Base-by-base conservation (phyloP, 768 basidiomycete species). In the Fistulinella prunicolor region DNA sequence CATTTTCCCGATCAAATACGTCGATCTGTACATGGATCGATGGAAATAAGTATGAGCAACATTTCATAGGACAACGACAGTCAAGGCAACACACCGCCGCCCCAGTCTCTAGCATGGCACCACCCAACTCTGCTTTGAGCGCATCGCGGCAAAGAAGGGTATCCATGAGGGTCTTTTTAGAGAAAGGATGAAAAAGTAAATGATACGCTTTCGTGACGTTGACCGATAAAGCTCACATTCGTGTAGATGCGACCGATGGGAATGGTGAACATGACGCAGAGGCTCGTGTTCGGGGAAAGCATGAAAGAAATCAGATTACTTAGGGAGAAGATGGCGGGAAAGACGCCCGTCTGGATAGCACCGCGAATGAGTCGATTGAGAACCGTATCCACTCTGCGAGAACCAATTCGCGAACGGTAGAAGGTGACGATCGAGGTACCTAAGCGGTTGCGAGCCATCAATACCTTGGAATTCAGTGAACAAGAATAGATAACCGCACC, bases 381-480 rank as follows among this genome's bases (percentile, higher is more conserved):
- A 16, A 79, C 69, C 0, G 69, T 75, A 53, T 82, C 78, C 5
- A 75, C 81, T 52, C 64, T 73, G 16, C 65, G 66, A 61, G 79
- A 77, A n/a, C 81, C 79, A 14, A 79, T 81, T 44, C 73, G 69
- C 6, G 72, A 72, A 34, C 41, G 46, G 8, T 12, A 40, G 22
- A 30, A 19, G 9, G 41, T 3, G 9, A 19, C 19, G 21, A 42
- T 12, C 32, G 39, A 39, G 3, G 53, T 57, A 8, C 60, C 65
- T 56, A 65, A 21, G n/a, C n/a, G n/a, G 14, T 14, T 19, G 20
- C 12, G 1, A 21, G 9, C 28, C 49, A 10, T 23, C 6, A 20
- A n/a, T n/a, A n/a, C n/a, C n/a, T n/a, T n/a, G n/a, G n/a, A n/a
- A n/a, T n/a, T n/a, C n/a, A n/a, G n/a, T n/a, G n/a, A n/a, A n/a